Evolutionary conservation across 495 filamentous ascomycete species (phyloP).

Genomic region (Penicillium waksmanii): DNA sequence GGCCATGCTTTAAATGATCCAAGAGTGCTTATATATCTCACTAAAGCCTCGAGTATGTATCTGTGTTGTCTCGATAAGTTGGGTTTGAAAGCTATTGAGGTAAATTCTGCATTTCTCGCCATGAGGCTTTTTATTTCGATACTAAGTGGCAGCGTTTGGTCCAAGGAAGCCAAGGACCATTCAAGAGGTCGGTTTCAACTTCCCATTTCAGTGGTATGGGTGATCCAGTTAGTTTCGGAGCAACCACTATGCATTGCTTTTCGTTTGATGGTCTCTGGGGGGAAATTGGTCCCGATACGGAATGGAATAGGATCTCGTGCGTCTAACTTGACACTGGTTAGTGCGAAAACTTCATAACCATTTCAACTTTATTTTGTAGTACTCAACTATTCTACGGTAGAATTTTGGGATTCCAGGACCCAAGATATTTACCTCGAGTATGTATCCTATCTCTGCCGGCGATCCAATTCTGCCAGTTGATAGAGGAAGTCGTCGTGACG

Average conservation of each 20-base stretch:
- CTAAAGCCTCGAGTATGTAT: neutral
- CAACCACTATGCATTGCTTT: neutral
- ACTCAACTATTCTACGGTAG: neutral
- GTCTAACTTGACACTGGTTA: neutral
- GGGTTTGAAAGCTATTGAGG: neutral
- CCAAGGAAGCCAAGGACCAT: neutral
- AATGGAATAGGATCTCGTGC: neutral
- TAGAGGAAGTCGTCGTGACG: constrained; percentile 22
- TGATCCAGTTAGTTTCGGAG: neutral
- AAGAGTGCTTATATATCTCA: neutral
- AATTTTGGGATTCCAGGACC: neutral
- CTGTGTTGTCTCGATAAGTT: neutral
- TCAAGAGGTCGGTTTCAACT: neutral
- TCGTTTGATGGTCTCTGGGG: neutral
- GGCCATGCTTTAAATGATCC: constrained; percentile 2
- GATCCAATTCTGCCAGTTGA: constrained; percentile 9
- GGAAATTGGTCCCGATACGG: neutral
- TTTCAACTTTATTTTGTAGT: too few species aligned
- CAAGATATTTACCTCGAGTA: neutral
- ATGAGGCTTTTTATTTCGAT: neutral
- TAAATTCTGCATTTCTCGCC: neutral
- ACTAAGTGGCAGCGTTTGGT: neutral
- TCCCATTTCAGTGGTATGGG: neutral
- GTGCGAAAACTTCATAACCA: neutral
- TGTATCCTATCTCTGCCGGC: constrained; percentile 14